A percentile compares a stretch with the other conserved stretches of the same genome.
Evolutionary conservation across 2,329 filamentous ascomycete species (phyloP).

Genomic region (Fusarium verticillioides): DNA sequence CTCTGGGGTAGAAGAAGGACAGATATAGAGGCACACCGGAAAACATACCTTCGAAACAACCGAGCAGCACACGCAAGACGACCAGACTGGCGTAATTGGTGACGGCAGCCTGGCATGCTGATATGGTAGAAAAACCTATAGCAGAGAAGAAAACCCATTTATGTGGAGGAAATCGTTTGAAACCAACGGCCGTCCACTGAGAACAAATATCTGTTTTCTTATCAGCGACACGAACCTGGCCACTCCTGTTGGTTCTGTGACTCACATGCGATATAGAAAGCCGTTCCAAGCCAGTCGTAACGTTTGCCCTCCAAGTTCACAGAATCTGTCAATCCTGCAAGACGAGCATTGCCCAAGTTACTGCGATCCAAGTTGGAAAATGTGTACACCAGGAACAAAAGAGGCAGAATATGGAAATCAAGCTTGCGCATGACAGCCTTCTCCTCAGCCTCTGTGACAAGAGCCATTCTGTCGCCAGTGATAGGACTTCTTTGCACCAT

Average conservation of each 20-base stretch:
- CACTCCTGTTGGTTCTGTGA: no score
- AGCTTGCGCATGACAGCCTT: not conserved
- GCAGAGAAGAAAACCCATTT: not conserved
- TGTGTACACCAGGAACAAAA: not conserved
- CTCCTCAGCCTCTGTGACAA: not conserved
- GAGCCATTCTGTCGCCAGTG: not conserved
- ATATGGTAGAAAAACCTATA: not conserved
- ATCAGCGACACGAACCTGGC: not conserved
- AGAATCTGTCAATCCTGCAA: not conserved
- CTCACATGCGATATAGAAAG: not conserved
- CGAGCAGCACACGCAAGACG: not conserved
- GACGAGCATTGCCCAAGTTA: not conserved
- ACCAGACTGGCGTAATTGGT: not conserved
- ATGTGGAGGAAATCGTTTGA: not conserved
- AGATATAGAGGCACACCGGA: not conserved
- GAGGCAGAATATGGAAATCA: not conserved
- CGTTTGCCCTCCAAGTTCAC: not conserved
- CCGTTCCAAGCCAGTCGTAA: not conserved
- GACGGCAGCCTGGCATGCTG: not conserved
- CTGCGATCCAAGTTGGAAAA: not conserved
- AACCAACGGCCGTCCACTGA: not conserved
- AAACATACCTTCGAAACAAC: not conserved
- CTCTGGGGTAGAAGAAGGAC: not conserved
- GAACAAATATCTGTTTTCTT: not conserved
- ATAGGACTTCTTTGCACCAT: not conserved